phyloP scores from a whole-genome alignment of 1,284 basidiomycete genomes.

The Volvariella surrecta region DNA sequence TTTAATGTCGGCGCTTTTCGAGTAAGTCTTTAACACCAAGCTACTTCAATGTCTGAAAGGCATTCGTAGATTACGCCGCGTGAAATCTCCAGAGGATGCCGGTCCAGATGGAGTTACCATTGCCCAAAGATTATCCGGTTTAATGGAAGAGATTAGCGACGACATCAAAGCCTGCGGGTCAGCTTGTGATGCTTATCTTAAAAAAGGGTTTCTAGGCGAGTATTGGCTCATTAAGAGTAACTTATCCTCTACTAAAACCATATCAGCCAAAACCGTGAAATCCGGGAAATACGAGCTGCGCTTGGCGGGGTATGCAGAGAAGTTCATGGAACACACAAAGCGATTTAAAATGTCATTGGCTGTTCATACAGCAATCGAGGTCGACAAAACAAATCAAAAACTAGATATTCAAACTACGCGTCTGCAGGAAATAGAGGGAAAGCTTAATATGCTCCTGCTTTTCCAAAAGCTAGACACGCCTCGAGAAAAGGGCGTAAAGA shows the following conservation, averaged over 20 bases:
- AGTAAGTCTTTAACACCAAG: constrained; percentile 14
- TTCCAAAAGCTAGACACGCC: constrained; percentile 20
- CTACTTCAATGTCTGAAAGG: background rate
- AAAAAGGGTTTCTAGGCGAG: constrained; percentile 26
- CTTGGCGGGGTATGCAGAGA: constrained; percentile 18
- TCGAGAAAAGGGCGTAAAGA: background rate
- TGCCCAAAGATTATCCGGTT: constrained; percentile 16
- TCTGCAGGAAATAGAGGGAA: constrained; percentile 19
- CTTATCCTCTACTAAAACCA: background rate
- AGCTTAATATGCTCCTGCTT: constrained; percentile 21
- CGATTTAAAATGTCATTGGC: constrained; percentile 19
- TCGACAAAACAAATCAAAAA: constrained; percentile 23
- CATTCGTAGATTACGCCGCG: constrained; percentile 20
- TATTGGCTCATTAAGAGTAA: background rate
- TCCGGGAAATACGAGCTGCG: constrained; percentile 21
- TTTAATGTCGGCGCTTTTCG: constrained; percentile 23
- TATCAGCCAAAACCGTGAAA: constrained; percentile 24
- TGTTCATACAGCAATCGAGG: constrained; percentile 21
- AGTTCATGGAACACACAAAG: constrained; percentile 20
- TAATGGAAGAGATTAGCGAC: constrained; percentile 22
- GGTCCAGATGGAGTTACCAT: constrained; percentile 21
- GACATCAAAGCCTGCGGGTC: constrained; percentile 27
- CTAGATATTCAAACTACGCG: constrained; percentile 16
- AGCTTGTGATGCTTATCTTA: constrained; percentile 26
- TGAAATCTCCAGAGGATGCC: constrained; percentile 15